A percentile compares a stretch with the other conserved stretches of the same genome.
These are phyloP conservation scores for Chlamydomonas sphaeroides DNA, from an alignment of 139 green algal species.

Conservation along the genomic window DNA sequence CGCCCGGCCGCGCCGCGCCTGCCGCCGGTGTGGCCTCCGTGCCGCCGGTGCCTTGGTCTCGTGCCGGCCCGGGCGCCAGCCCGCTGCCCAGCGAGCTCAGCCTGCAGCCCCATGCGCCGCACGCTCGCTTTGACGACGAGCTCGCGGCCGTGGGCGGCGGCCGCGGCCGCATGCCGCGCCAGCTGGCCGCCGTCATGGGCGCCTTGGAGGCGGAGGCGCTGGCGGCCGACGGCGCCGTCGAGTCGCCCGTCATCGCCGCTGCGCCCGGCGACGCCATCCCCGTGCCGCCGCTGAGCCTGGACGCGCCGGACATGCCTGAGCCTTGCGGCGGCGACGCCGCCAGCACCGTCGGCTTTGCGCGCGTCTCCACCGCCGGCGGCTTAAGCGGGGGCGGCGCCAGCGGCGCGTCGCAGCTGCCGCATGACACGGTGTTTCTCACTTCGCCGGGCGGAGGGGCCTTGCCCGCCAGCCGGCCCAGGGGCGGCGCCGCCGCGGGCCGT, in stretches of 20 bases:
- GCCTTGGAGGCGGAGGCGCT: not conserved
- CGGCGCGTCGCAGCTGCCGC: constrained; percentile 2
- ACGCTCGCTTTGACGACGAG: not conserved
- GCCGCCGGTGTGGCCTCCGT: not conserved
- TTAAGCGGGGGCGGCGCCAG: not conserved
- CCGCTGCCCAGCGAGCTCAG: not conserved
- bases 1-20: not conserved
- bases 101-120: not conserved
- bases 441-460: too few relatives aligned
- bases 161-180: not conserved
- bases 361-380: too few relatives aligned
- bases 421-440: constrained; percentile 22
- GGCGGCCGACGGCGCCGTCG: not conserved
- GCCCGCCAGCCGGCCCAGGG: too few relatives aligned
- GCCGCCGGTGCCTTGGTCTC: not conserved
- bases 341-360: too few relatives aligned
- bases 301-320: constrained; percentile 37
- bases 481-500: too few relatives aligned
- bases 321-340: constrained; percentile 5
- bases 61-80: not conserved
- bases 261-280: constrained; percentile 25
- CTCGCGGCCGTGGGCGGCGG: not conserved
- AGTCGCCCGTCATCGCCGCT: constrained; percentile 10
- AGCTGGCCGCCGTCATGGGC: not conserved
- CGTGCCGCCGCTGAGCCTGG: constrained; percentile 26